These are phyloP conservation scores for Phytophthora pisi DNA, from an alignment of 352 stramenopile genomes.

Conservation along the genomic window DNA sequence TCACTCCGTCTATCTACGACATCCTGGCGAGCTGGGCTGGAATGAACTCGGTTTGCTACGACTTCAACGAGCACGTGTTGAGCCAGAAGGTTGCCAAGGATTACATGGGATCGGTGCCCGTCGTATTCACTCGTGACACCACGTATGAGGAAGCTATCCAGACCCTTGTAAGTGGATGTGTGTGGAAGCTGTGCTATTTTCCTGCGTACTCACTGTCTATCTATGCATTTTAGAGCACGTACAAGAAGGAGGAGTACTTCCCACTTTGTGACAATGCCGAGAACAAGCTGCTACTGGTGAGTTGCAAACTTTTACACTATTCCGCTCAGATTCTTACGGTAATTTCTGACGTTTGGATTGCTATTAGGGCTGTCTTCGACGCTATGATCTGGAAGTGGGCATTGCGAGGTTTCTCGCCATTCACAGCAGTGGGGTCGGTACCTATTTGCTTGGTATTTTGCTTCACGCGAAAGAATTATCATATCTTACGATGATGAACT, in stretches of 20 bases:
- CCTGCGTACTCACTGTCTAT: background rate
- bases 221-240: conserved; percentile 43
- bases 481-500: background rate
- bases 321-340: background rate
- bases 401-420: conserved; percentile 75
- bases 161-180: conserved; percentile 43
- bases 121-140: conserved; percentile 73
- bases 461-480: background rate
- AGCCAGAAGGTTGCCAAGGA: conserved; percentile 66
- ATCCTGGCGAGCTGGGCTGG: conserved; percentile 79
- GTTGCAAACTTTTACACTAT: background rate
- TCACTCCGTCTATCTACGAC: conserved; percentile 87
- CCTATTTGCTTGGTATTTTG: background rate
- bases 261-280: conserved; percentile 69
- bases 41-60: conserved; percentile 83
- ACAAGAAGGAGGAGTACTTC: conserved; percentile 82
- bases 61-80: conserved; percentile 82
- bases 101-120: conserved; percentile 60
- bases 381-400: conserved; percentile 73
- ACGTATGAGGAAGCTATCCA: conserved; percentile 77
- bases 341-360: background rate
- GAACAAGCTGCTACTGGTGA: conserved; percentile 55
- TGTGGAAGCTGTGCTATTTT: background rate
- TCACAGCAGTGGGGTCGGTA: conserved; percentile 52
- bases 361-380: conserved; percentile 61